Evolutionary conservation across 495 filamentous ascomycete genomes (phyloP).

Genomic region (Talaromyces liani): DNA sequence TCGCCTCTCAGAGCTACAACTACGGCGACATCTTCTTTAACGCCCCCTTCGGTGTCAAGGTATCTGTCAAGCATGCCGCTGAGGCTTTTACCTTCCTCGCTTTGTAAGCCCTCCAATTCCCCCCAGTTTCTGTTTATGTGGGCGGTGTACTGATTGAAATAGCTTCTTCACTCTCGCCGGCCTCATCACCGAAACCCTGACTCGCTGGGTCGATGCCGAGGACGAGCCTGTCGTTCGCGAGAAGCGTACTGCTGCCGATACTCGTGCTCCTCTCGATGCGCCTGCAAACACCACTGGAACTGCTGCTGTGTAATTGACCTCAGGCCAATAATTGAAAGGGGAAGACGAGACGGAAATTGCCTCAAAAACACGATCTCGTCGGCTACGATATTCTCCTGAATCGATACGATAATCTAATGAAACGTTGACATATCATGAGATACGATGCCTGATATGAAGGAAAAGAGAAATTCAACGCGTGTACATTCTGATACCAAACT

Average conservation of each 20-base stretch:
- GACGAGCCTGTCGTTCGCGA: constrained; percentile 12
- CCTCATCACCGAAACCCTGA: constrained; percentile 44
- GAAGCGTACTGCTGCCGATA: constrained; percentile 14
- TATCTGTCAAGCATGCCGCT: constrained; percentile 36
- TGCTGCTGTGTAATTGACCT: constrained; percentile 14
- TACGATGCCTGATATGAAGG: neutral
- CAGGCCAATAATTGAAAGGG: constrained; percentile 13
- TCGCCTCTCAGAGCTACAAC: constrained; percentile 49
- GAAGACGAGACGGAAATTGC: neutral
- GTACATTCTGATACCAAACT: neutral
- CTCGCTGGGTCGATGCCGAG: constrained; percentile 30
- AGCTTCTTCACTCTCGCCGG: constrained; percentile 42
- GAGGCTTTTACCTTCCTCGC: constrained; percentile 56
- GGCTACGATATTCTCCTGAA: neutral
- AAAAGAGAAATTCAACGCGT: neutral
- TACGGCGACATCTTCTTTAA: constrained; percentile 25
- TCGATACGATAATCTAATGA: neutral
- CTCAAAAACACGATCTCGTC: neutral
- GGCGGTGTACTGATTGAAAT: neutral
- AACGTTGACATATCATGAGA: neutral
- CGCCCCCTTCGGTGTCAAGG: constrained; percentile 23
- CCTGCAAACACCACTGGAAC: constrained; percentile 15
- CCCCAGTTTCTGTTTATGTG: neutral
- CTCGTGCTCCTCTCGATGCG: constrained; percentile 23
- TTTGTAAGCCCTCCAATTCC: constrained; percentile 41